phyloP scores from a whole-genome alignment of 805 yeast species.

The Kazachstania viticola region DNA sequence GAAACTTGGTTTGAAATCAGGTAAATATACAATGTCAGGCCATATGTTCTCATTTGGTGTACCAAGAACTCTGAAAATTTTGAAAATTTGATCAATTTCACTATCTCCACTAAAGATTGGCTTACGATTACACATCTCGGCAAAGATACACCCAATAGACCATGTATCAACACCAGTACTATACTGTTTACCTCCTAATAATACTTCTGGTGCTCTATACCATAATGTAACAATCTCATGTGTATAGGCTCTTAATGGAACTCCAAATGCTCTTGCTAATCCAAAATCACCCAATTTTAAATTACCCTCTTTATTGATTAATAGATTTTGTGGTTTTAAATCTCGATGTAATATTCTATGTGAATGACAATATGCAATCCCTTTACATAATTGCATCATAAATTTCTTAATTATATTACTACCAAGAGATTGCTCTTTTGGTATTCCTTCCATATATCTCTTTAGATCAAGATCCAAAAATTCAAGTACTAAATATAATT shows the following conservation, averaged over 20 bases:
- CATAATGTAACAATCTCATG: constrained; percentile 96
- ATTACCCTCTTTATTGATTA: constrained; percentile 83
- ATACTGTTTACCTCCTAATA: constrained; percentile 88
- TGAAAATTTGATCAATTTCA: constrained; percentile 87
- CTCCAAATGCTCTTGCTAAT: constrained; percentile 93
- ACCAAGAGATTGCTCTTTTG: constrained; percentile 79
- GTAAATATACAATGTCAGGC: constrained; percentile 91
- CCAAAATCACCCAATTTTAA: constrained; percentile 95
- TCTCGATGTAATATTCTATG: constrained; percentile 61
- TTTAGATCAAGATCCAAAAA: constrained; percentile 88
- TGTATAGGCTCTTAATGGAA: constrained; percentile 93
- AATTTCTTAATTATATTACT: constrained; percentile 76
- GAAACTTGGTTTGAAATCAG: constrained; percentile 79
- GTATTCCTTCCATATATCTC: constrained; percentile 86
- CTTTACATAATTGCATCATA: constrained; percentile 87
- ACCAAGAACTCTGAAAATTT: constrained; percentile 88
- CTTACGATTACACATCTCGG: constrained; percentile 97
- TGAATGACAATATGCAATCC: constrained; percentile 60
- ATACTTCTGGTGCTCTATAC: constrained; percentile 97
- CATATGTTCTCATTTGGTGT: constrained; percentile 93
- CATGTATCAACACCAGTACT: constrained; percentile 96
- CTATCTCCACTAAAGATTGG: constrained; percentile 95
- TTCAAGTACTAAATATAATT: constrained; percentile 86
- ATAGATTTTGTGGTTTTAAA: constrained; percentile 87
- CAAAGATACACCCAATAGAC: constrained; percentile 97